Evolutionary conservation across 495 filamentous ascomycete species (phyloP).

Genomic region (Copromyces sp.): DNA sequence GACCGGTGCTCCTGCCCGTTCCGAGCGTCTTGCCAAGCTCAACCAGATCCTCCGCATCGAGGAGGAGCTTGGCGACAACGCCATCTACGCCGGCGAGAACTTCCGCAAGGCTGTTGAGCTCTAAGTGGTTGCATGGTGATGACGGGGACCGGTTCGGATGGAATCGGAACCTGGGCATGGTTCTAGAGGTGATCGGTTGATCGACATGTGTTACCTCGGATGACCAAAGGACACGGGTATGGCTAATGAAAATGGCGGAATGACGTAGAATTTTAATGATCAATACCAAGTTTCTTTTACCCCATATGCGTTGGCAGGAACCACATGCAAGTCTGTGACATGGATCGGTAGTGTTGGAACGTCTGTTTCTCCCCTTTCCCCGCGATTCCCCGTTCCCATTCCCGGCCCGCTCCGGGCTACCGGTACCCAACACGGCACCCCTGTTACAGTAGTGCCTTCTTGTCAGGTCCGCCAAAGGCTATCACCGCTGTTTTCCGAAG

Average conservation of each 20-base stretch:
- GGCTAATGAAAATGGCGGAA: slow-evolving; percentile 21
- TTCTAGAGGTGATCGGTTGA: slow-evolving; percentile 6
- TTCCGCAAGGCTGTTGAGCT: slow-evolving; percentile 86
- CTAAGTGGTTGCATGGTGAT: slow-evolving; percentile 32
- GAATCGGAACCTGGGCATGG: slow-evolving; percentile 7
- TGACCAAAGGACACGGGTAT: slow-evolving; percentile 11
- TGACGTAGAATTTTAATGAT: slow-evolving; percentile 11
- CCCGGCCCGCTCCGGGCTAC: neutral
- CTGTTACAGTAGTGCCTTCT: neutral
- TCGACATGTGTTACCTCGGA: slow-evolving; percentile 12
- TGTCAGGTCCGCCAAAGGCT: neutral
- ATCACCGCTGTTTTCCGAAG: neutral
- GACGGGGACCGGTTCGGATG: slow-evolving; percentile 5
- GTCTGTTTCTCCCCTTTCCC: neutral
- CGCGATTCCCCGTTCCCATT: neutral
- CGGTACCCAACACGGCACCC: neutral
- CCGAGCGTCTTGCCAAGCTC: slow-evolving; percentile 97
- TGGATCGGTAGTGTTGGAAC: neutral
- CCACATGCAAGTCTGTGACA: neutral
- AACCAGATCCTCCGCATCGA: slow-evolving; percentile 99
- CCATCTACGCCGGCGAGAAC: slow-evolving; percentile 79
- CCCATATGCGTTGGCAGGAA: neutral
- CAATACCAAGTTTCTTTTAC: slow-evolving; percentile 15
- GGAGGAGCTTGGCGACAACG: slow-evolving; percentile 91
- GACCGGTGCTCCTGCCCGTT: slow-evolving; percentile 92